Evolutionary conservation across 495 filamentous ascomycete genomes (phyloP), one percentile per base, ranked within the genome.

Genomic region (Daldinia caldariorum): DNA sequence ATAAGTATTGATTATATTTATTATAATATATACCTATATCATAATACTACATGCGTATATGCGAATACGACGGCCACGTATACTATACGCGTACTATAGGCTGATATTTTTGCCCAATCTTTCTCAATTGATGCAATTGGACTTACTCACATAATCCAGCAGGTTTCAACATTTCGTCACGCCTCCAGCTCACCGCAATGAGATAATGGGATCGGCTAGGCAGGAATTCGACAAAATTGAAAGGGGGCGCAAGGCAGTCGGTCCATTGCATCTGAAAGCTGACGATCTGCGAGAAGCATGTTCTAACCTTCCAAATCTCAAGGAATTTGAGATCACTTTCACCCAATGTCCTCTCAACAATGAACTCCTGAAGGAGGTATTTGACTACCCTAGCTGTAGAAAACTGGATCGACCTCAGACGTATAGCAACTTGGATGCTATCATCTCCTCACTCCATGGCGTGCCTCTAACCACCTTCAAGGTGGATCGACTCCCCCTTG

Each of bases 401-500:
- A 83, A 83, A 68, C 60, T 78, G 38, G 78, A 83, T 72, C 74
- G 79, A 41, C 68, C 63, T 26, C 77, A 79, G 61, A 78, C 81
- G 18, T 79, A 78, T 69, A 79, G 79, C 70, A 81, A 79, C 63
- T 61, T 83, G 39, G 79, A 81, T 73, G 77, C 78, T 69, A 77
- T 83, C 59, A 76, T 83, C 61, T 78, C 76, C 53, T 82, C 81
- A 26, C 63, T 83, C 41, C 77, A 79, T 31, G 79, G 82, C 50
- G 66, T 76, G 47, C 74, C 62, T 22, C 72, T 83, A n/a, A 58
- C 67, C 18, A 78, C 78, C 6, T 77, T 84, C 38, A 77, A 76
- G 58, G 78, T 83, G 63, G 81, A 83, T 67, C 80, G 80, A 16
- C 76, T 84, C 16, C 82, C 82, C 20, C 79, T 84, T 37, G 81